Evolutionary conservation across 371 early-diverging fungal species (phyloP), one percentile per base, ranked within the genome.

Genomic region (Apophysomyces sp.): DNA sequence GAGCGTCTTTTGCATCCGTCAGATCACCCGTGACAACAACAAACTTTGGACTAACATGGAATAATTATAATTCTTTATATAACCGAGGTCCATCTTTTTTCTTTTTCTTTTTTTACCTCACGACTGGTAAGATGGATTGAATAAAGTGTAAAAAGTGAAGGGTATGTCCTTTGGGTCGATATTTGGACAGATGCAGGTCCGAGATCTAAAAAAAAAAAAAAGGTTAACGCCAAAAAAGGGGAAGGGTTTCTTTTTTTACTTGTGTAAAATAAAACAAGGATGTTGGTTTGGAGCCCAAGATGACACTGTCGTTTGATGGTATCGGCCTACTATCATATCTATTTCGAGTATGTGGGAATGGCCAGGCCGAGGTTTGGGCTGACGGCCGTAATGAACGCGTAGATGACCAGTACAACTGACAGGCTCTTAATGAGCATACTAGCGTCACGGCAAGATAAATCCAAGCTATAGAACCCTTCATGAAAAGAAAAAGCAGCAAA

Each of bases 141-240:
- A 95, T 75, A 67, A 95, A 94, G 60, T 88, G 83, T 62, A 86
- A 68, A 66, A 94, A 86, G 69, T 93, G 91, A 11, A 79, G 67
- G 1, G 89, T 78, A 13, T 92, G 91, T 31, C 93, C 92, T 41
- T 71, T 63, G 3, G 76, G 69, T 39, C 77, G 65, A 73, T 78
- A 92, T 41, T 85, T 82, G 58, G 92, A 92, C 55, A 96, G 83
- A 71, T 95, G 96, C 4, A 95, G 51, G 70, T 96, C 95, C 0
- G 95, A 89, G 4, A 92, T 86, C 85, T 94, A 69, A 30, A 41
- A 52, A 39, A 65, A 18, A n/a, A 62, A 29, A 62, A 49, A 28
- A 30, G 15, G 16, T 30, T 30, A 11, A 34, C 34, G 13, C 4
- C 34, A 34, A 34, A 11, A 34, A 13, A 34, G 1, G 13, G 11